Evolutionary conservation across 805 yeast species (phyloP).

Genomic region (Grigorovia yakushimaensis): DNA sequence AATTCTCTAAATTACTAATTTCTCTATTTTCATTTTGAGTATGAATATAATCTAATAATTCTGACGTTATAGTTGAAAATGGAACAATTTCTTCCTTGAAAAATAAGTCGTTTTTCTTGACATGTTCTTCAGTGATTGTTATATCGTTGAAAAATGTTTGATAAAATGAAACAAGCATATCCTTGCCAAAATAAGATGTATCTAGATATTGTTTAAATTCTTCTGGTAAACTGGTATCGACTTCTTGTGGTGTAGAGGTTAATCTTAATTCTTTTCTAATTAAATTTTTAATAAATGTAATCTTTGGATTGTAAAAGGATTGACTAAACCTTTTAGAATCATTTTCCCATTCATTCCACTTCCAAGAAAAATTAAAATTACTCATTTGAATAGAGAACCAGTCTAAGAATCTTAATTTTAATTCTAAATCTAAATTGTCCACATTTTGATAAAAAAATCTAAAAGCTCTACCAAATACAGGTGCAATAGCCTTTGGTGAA

Average conservation of each 20-base stretch:
- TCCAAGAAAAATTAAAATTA: conserved; percentile 93
- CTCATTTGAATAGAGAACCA: conserved; percentile 93
- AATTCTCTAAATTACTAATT: conserved; percentile 22
- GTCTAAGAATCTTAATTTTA: conserved; percentile 61
- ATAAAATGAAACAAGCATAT: conserved; percentile 32
- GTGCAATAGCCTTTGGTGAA: conserved; percentile 79
- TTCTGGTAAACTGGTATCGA: conserved; percentile 60
- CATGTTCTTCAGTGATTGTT: conserved; percentile 15
- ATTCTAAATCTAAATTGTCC: conserved; percentile 63
- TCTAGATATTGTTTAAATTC: conserved; percentile 44
- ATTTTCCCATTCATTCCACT: conserved; percentile 88
- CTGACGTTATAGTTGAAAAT: conserved; percentile 28
- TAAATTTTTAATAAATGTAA: conserved; percentile 63
- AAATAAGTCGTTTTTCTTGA: conserved; percentile 31
- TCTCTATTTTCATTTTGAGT: conserved; percentile 25
- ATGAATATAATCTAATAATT: conserved; percentile 32
- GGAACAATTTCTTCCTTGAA: conserved; percentile 33
- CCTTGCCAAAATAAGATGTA: conserved; percentile 30
- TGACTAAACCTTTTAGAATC: conserved; percentile 41
- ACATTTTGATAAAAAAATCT: conserved; percentile 67
- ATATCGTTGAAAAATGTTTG: conserved; percentile 23
- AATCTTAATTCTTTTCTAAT: conserved; percentile 77
- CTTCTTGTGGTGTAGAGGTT: conserved; percentile 56
- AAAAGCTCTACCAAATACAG: conserved; percentile 87
- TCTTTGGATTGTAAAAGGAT: conserved; percentile 56